Base-by-base conservation (phyloP, 768 basidiomycete species). In the Naganishia onofrii region DNA sequence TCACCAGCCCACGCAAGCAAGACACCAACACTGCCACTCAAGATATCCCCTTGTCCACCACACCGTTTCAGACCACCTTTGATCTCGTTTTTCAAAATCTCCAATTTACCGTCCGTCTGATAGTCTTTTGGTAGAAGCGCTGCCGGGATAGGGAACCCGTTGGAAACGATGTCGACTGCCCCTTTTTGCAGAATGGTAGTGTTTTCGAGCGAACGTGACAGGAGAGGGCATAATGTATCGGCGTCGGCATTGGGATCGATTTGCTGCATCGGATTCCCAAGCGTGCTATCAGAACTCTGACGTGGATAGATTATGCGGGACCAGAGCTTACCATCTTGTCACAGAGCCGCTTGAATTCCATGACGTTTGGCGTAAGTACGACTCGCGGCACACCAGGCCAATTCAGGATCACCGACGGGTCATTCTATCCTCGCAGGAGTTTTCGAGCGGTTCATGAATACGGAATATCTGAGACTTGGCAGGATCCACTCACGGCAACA, bases 1-100 rank as follows among this genome's bases (percentile, higher is more conserved):
- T 91, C 92, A 79, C 90, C 90, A 5, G 90, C 92, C 95, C 96
- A 99, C 4, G 94, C 94, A 74, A 98, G 83, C 79, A 96, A 87
- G 1, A 92, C 87, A 0, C 93, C 96, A 12, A 93, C 89, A 53
- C 86, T 84, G 15, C 96, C 96, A 75, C 89, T 90, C 67, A 98
- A 80, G 44, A 99, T 88, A 81, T 99, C 96, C 0, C 96, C 96
- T 79, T 98, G 96, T 0, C 96, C 96, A 15, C 96, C 95, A 75
- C 92, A 94, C 67, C 96, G 84, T 82, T 95, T 95, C 75, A 91
- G 74, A 1, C 95, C 93, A 1, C 96, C 96, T 66, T 86, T 82
- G 0, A 84, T 82, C 72, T 90, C 88, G 32, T 90, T 87, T 65
- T 85, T 84, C 3, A 93, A 81, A 3, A 86, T 85, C 75, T 89